Evolutionary conservation across 2,329 filamentous ascomycete species (phyloP).

Genomic region (Meredithiella fracta): DNA sequence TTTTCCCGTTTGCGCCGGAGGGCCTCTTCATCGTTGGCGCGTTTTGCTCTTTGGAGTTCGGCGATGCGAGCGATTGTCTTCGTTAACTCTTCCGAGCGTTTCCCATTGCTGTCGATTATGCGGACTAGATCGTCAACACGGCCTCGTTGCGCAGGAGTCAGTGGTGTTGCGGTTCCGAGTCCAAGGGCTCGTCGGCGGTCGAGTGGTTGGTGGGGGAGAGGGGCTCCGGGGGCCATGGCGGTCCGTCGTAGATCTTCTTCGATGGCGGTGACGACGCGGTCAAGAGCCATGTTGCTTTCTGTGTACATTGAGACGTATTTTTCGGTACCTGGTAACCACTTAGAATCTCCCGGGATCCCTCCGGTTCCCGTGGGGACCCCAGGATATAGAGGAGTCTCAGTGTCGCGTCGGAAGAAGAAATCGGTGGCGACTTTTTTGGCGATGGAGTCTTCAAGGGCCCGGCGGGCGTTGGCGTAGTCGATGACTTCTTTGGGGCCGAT

Average conservation of each 20-base stretch:
- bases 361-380: not conserved
- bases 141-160: slow-evolving; percentile 8
- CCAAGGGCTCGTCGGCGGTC: slow-evolving; percentile 8
- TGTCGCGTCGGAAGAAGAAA: slow-evolving; percentile 10
- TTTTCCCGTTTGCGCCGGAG: slow-evolving; percentile 30
- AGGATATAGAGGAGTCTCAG: not conserved
- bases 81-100: slow-evolving; percentile 19
- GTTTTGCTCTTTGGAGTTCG: slow-evolving; percentile 30
- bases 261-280: slow-evolving; percentile 20
- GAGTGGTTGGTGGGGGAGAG: not conserved
- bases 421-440: slow-evolving; percentile 12
- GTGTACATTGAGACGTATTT: slow-evolving; percentile 14
- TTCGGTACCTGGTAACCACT: slow-evolving; percentile 10
- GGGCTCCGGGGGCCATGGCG: slow-evolving; percentile 16
- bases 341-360: not conserved
- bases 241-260: slow-evolving; percentile 21
- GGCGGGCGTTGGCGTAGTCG: slow-evolving; percentile 2
- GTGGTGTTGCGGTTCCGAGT: slow-evolving; percentile 10
- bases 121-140: slow-evolving; percentile 14
- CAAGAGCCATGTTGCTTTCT: slow-evolving; percentile 14
- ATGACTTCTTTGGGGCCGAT: slow-evolving; percentile 13
- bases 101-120: slow-evolving; percentile 9
- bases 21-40: slow-evolving; percentile 18
- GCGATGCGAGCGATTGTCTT: slow-evolving; percentile 26
- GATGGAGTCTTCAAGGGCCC: slow-evolving; percentile 6